Conservation (phyloP, 202 grass and related monocot genomes). For the Elaeis oleifera region DNA sequence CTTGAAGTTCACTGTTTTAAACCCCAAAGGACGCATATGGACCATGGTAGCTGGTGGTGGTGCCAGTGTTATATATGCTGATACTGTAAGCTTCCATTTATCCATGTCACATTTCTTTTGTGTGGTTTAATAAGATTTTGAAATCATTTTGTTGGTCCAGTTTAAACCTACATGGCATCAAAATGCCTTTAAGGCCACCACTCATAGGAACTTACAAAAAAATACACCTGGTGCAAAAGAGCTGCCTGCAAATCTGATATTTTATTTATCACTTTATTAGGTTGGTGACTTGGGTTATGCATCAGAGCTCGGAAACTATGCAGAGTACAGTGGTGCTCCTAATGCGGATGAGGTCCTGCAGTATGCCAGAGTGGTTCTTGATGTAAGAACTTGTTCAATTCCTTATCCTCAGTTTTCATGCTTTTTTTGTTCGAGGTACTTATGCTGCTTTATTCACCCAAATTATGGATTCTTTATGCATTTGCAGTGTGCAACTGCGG, state of each 20-base stretch:
- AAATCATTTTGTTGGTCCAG: too few relatives aligned
- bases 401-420: slow-evolving; percentile 1
- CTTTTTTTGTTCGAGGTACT: background rate
- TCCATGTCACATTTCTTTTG: too few relatives aligned
- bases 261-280: slow-evolving; percentile 14
- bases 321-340: slow-evolving; percentile 71
- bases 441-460: background rate
- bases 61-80: slow-evolving; percentile 96
- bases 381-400: slow-evolving; percentile 29
- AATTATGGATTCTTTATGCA: background rate
- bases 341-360: slow-evolving; percentile 66
- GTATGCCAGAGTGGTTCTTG: slow-evolving; percentile 64
- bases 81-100: slow-evolving; percentile 47
- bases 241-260: too few relatives aligned
- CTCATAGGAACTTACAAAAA: too few relatives aligned
- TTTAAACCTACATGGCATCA: too few relatives aligned
- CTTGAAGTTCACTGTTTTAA: slow-evolving; percentile 87
- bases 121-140: too few relatives aligned
- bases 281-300: slow-evolving; percentile 82
- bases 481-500: slow-evolving; percentile 43
- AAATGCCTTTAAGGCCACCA: too few relatives aligned
- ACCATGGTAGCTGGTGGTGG: slow-evolving; percentile 95
- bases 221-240: too few relatives aligned
- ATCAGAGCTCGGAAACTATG: slow-evolving; percentile 64
- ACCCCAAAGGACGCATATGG: slow-evolving; percentile 76